Base-by-base conservation (phyloP, 257 asterid genomes). In the Lantana camara region DNA sequence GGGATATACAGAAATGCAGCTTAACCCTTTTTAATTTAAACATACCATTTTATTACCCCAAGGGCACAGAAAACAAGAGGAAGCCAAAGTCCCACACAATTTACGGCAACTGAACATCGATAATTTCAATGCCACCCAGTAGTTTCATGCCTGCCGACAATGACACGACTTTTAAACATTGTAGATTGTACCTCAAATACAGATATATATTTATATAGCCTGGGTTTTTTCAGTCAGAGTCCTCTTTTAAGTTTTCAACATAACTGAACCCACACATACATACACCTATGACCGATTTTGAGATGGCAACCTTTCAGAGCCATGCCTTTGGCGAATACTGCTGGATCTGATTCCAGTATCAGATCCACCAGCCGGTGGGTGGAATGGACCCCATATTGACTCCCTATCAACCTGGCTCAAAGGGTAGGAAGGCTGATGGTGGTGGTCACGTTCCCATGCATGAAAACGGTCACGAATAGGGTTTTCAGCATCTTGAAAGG, bases 271-370 rank as follows among this genome's bases (percentile, higher is more conserved):
- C n/a, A n/a, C n/a, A n/a, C n/a, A n/a, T n/a, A 60, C n/a, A 38
- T 7, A 63, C 57, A 20, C 41, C 78, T 80, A 83, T 74, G 82
- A 80, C 76, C 82, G 85, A 57, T 82, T 80, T 71, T 84, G 91
- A 14, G 85, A 82, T 34, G 87, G 85, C 87, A 72, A 75, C 85
- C 90, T 78, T 66, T 78, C 87, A 32, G 87, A 70, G 63, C 92
- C 89, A 55, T 83, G 85, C 82, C 91, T 75, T 73, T 72, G 91
- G 21, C 83, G 91, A 67, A 66, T 75, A 71, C 80, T 74, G 55
- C 65, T 70, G 15, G 83, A 54, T 64, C 94, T 79, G 74, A 66
- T 61, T 41, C 71, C 80, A 51, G 72, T 23, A 38, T 76, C 87
- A 1, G 89, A 71, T 21, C 76, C 84, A 60, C 72, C 70, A 22